Base-by-base conservation (phyloP, 2,329 filamentous ascomycete species). In the Colletotrichum destructivum region DNA sequence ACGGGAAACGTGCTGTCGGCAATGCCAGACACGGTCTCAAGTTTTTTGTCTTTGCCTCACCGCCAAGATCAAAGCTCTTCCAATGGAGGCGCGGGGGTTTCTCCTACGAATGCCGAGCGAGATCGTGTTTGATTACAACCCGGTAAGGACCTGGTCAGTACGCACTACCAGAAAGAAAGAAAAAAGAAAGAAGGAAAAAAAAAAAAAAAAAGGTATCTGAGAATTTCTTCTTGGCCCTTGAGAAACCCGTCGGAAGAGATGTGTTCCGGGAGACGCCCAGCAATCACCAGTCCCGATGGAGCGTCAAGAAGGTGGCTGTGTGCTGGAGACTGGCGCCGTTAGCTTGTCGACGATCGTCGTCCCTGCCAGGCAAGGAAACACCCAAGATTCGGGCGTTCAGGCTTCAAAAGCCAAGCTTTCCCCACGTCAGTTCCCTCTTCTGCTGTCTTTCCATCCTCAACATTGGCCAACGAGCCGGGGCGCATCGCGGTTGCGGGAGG, bases 201-300 rank as follows among this genome's bases (percentile, higher is more conserved):
- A n/a, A n/a, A n/a, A n/a, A n/a, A n/a, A n/a, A n/a, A n/a, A n/a
- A n/a, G n/a, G n/a, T n/a, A n/a, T n/a, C n/a, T n/a, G 13, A 47
- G 18, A 26, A 8, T 47, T 68, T 11, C 18, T 11, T 64, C 60
- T 51, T 51, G 51, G 42, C 18, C 38, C 18, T n/a, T 8, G 31
- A 46, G 31, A 21, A 31, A 15, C 42, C 35, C n/a, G 23, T 55
- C 67, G 67, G 62, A 49, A 54, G 54, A 26, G 26, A 31, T 18
- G 54, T n/a, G 38, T 66, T 46, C 67, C 67, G 62, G 46, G 23
- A 55, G 16, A 26, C 59, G 52, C 52, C 44, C 52, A 69, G 52
- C 12, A 38, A 35, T 23, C 40, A 1, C 64, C 31, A n/a, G 35
- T 52, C 44, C 44, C 21, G 26, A 35, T 6, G 3, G 9, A 3